Evolutionary conservation across 140 eudicot species (phyloP).

Genomic region (Eryngium alpinum): DNA sequence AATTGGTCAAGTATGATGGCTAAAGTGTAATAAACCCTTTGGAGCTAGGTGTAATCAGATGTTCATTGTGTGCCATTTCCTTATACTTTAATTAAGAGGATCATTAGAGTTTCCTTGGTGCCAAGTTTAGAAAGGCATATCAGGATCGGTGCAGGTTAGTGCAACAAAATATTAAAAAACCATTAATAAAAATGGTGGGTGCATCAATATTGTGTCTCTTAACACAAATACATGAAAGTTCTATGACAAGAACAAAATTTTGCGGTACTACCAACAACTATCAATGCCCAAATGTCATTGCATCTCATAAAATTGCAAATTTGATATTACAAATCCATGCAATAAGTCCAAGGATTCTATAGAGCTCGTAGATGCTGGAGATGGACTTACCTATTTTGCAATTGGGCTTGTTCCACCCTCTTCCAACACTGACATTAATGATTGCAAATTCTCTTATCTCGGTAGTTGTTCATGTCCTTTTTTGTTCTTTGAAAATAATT

Average conservation of each 20-base stretch:
- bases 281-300: constrained; percentile 48
- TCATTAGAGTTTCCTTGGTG: too few relatives aligned
- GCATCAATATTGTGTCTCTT: constrained; percentile 32
- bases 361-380: constrained; percentile 55
- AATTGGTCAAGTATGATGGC: too few relatives aligned
- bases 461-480: constrained; percentile 69
- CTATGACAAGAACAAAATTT: constrained; percentile 41
- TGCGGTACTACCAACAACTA: constrained; percentile 54
- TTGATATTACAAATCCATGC: constrained; percentile 27
- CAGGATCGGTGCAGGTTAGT: constrained; percentile 74
- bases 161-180: constrained; percentile 42
- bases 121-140: constrained; percentile 44
- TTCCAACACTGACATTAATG: constrained; percentile 41
- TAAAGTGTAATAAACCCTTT: too few relatives aligned
- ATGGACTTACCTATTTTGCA: constrained; percentile 57
- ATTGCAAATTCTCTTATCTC: constrained; percentile 60
- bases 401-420: constrained; percentile 53
- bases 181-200: constrained; percentile 48
- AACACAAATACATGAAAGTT: constrained; percentile 68
- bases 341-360: constrained; percentile 16
- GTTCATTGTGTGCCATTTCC: too few relatives aligned
- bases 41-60: too few relatives aligned
- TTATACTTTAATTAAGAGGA: too few relatives aligned
- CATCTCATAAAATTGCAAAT: constrained; percentile 34
- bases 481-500: constrained; percentile 56